Base-by-base conservation (phyloP, 2,329 filamentous ascomycete genomes). In the Calonectria fujianensis region DNA sequence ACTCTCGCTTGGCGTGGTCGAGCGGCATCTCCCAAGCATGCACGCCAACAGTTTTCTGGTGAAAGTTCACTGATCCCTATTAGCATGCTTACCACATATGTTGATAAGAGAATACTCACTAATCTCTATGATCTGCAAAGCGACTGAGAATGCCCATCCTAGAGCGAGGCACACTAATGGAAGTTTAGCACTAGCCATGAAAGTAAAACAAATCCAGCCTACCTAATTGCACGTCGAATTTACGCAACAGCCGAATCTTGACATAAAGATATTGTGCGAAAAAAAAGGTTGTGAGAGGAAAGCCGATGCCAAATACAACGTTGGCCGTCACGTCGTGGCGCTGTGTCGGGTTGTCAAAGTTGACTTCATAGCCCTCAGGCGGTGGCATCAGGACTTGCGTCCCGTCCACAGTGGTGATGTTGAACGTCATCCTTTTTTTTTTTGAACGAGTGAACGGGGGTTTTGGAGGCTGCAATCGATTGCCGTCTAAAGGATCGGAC, bases 271-370 rank as follows among this genome's bases (percentile, higher is more conserved):
- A 74, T 52, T 84, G 82, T 0, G 69, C 45, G 11, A 83, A 41
- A 6, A 80, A 76, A n/a, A 81, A 27, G 10, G 72, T 18, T 0
- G 37, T 20, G 29, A 72, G 16, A n/a, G 78, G 52, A 78, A 71
- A 16, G 1, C 79, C 74, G 6, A 81, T 41, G 1, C 75, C 81
- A 48, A 82, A 82, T 2, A 83, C 64, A 32, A 77, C 74, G 13
- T 81, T 82, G 2, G 76, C 72, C 61, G 75, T 45, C 74, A 59
- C 52, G 3, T 77, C n/a, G 59, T 37, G 61, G 63, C 76, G 45
- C 57, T 74, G 41, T 24, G 76, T 75, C 1, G 83, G 83, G 51
- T 83, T 73, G 6, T 79, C 79, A 39, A 84, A 83, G 52, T 85
- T 75, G 31, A 84, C 82, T 1, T 74, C 70, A 59, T 83, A 84